Evolutionary conservation across 768 basidiomycete genomes (phyloP).

Genomic region (Antrodiella citrinella): DNA sequence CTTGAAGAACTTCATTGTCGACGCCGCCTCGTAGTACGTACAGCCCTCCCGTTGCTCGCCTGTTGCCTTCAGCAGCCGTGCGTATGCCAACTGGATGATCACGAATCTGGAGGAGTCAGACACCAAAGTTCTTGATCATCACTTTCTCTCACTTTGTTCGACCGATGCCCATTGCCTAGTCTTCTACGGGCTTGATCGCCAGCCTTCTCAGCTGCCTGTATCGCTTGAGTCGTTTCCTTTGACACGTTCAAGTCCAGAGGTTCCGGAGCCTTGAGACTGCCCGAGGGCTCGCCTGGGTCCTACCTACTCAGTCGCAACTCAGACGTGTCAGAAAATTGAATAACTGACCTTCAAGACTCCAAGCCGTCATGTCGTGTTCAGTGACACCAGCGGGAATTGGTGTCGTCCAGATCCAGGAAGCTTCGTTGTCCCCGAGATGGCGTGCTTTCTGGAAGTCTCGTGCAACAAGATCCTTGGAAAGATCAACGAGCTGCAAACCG

Average conservation of each 20-base stretch:
- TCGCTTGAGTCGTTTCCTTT: slow-evolving; percentile 37
- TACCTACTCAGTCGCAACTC: too few relatives aligned
- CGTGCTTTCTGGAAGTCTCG: too few relatives aligned
- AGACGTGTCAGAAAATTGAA: too few relatives aligned
- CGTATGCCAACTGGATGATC: slow-evolving; percentile 85
- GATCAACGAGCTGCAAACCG: too few relatives aligned
- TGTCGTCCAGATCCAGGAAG: too few relatives aligned
- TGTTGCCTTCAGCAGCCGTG: slow-evolving; percentile 46
- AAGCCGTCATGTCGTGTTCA: too few relatives aligned
- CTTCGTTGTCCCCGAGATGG: too few relatives aligned
- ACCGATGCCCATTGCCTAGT: slow-evolving; percentile 55
- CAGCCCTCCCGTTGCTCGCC: slow-evolving; percentile 50
- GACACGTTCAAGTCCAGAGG: slow-evolving; percentile 47
- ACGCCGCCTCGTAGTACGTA: slow-evolving; percentile 93
- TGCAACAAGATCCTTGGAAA: too few relatives aligned
- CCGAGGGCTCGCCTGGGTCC: slow-evolving; percentile 40
- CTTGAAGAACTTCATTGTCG: slow-evolving; percentile 78
- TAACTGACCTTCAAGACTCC: too few relatives aligned
- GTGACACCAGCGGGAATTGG: too few relatives aligned
- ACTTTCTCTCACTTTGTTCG: slow-evolving; percentile 78
- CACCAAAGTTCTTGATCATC: slow-evolving; percentile 79
- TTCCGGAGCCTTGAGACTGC: slow-evolving; percentile 14
- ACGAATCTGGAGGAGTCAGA: slow-evolving; percentile 93
- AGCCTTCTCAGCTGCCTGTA: slow-evolving; percentile 46
- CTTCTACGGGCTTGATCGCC: slow-evolving; percentile 49